Percentiles rank a stretch among this genome's conserved stretches.
Conservation (phyloP, 1,284 basidiomycete species). For the Puccinia hordei region DNA sequence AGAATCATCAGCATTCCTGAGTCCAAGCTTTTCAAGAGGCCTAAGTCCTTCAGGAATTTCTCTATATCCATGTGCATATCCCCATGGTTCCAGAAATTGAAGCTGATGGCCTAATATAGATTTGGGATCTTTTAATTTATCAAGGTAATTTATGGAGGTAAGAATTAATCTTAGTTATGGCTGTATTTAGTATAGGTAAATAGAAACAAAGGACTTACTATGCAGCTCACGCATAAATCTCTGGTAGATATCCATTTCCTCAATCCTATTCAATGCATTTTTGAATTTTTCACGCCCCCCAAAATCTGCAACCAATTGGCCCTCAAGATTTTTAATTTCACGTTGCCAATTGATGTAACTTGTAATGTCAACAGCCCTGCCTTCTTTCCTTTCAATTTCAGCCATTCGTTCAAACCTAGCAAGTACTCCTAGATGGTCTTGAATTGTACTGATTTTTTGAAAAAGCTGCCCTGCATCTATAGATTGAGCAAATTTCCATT, state of each 20-base stretch:
- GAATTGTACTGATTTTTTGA: neutral
- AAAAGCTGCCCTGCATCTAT: neutral
- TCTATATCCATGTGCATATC: neutral
- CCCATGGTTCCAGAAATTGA: conserved; percentile 4
- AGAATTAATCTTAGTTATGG: neutral
- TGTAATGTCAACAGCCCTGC: neutral
- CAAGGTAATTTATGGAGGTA: neutral
- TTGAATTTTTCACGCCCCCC: neutral
- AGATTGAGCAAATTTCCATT: neutral
- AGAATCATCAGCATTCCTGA: neutral
- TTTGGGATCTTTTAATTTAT: neutral
- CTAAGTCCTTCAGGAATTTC: neutral
- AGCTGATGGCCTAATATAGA: neutral
- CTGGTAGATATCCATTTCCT: neutral
- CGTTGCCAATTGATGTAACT: too few species aligned
- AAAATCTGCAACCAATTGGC: neutral
- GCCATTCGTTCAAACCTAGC: neutral
- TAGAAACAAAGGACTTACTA: neutral
- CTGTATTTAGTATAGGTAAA: neutral
- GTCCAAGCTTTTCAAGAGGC: neutral
- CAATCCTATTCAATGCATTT: neutral
- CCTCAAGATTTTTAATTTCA: neutral
- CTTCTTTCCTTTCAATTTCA: neutral
- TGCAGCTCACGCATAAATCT: neutral
- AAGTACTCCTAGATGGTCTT: neutral